These are phyloP conservation scores for Aspergillus olivimuriae DNA, from an alignment of 495 filamentous ascomycete genomes.

Conservation along the genomic window DNA sequence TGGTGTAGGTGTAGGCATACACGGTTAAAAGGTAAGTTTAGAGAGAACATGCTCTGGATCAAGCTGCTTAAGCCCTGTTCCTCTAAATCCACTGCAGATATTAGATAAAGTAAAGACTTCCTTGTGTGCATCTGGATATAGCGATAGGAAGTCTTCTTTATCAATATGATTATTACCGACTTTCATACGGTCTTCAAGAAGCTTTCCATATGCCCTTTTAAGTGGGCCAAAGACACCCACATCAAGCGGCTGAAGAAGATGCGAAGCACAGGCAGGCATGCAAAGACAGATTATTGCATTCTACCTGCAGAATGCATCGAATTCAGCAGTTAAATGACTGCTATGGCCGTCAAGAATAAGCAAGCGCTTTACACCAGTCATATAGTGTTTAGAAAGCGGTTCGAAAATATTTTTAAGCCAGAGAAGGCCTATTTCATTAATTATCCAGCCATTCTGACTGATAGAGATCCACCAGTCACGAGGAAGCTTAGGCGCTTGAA, in stretches of 20 bases:
- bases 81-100: not conserved
- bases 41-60: not conserved
- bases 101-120: not conserved
- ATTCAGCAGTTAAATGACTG: too few relatives aligned
- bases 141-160: too few relatives aligned
- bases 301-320: too few relatives aligned
- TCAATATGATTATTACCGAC: not conserved
- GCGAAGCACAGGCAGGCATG: constrained; percentile 14
- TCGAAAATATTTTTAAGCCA: not conserved
- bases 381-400: too few relatives aligned
- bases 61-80: not conserved
- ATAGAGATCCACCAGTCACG: not conserved
- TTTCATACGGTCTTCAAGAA: not conserved
- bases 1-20: not conserved
- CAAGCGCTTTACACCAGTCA: not conserved
- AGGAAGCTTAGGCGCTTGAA: not conserved
- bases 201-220: constrained; percentile 11
- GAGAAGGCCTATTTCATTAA: not conserved
- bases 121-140: not conserved
- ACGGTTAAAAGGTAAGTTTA: not conserved
- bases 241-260: constrained; percentile 22
- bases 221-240: constrained; percentile 14
- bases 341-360: not conserved
- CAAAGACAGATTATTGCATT: constrained; percentile 14
- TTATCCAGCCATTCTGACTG: not conserved